These are phyloP conservation scores for Saxispiralis lemnorum DNA, from an alignment of 495 filamentous ascomycete genomes.

Conservation along the genomic window DNA sequence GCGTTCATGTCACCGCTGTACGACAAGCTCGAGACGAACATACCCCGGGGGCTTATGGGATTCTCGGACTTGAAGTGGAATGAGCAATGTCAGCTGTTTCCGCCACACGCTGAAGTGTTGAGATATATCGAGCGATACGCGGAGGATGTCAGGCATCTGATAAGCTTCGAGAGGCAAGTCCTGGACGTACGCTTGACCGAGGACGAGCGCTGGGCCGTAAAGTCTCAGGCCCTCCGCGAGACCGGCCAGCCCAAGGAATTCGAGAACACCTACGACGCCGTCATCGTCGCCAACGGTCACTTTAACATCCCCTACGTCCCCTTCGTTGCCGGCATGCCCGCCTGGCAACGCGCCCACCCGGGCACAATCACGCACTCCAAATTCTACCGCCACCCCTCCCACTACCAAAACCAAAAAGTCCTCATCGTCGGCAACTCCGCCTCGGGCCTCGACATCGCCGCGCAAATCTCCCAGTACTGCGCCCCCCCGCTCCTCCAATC, in stretches of 20 bases:
- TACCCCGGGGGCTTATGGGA: slow-evolving; percentile 64
- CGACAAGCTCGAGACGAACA: slow-evolving; percentile 66
- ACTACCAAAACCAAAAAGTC: slow-evolving; percentile 45
- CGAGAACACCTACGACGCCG: slow-evolving; percentile 43
- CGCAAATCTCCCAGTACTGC: slow-evolving; percentile 45
- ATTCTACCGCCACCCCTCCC: slow-evolving; percentile 45
- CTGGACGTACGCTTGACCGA: slow-evolving; percentile 26
- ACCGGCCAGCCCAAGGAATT: slow-evolving; percentile 20
- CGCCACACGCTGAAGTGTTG: slow-evolving; percentile 45
- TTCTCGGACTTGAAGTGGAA: slow-evolving; percentile 57
- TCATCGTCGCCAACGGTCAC: slow-evolving; percentile 73
- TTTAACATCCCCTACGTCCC: slow-evolving; percentile 59
- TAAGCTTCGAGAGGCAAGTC: slow-evolving; percentile 43
- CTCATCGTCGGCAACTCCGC: slow-evolving; percentile 63
- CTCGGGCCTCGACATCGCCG: slow-evolving; percentile 63
- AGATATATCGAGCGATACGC: slow-evolving; percentile 62
- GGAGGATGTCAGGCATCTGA: slow-evolving; percentile 36
- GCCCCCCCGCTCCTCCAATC: slow-evolving; percentile 37
- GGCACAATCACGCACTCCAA: slow-evolving; percentile 64
- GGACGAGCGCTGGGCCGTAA: slow-evolving; percentile 35
- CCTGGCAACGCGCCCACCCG: slow-evolving; percentile 42
- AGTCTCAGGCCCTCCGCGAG: slow-evolving; percentile 22
- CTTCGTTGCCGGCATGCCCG: slow-evolving; percentile 36
- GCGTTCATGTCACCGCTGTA: slow-evolving; percentile 60
- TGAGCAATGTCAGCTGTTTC: slow-evolving; percentile 49